These are phyloP conservation scores for Colletotrichum cereale DNA, from an alignment of 2,329 filamentous ascomycete species.

Conservation along the genomic window DNA sequence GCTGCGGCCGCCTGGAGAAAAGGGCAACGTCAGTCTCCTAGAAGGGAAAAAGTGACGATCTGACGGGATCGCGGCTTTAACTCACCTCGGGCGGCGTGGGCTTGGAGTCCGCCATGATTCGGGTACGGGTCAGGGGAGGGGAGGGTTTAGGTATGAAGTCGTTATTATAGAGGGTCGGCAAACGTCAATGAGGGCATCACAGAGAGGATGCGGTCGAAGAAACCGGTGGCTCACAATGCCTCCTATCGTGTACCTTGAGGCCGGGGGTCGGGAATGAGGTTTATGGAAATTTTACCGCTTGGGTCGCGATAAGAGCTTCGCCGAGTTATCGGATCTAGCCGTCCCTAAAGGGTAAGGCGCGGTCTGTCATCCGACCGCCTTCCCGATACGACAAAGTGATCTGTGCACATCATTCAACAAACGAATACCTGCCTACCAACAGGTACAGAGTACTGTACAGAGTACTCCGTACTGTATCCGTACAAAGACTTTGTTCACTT, in stretches of 20 bases:
- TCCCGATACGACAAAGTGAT: background rate
- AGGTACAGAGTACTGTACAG: background rate
- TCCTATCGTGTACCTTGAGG: constrained; percentile 5
- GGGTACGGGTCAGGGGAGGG: background rate
- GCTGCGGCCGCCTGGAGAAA: constrained; percentile 19
- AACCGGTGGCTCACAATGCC: constrained; percentile 7
- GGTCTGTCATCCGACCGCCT: background rate
- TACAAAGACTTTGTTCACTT: background rate
- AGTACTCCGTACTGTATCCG: no score
- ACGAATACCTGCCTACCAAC: background rate
- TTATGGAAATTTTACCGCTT: constrained; percentile 37
- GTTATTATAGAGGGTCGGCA: background rate
- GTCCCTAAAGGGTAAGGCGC: constrained; percentile 22
- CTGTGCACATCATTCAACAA: background rate
- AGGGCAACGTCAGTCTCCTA: constrained; percentile 23
- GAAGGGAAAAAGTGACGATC: background rate
- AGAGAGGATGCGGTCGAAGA: background rate
- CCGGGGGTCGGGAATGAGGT: constrained; percentile 15
- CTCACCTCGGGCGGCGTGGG: constrained; percentile 41
- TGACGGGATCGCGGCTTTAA: background rate
- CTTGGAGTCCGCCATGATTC: constrained; percentile 44
- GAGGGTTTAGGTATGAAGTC: background rate
- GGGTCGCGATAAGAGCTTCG: constrained; percentile 40
- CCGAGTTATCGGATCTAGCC: constrained; percentile 35
- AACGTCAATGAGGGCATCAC: background rate